Evolutionary conservation across 352 stramenopile species (phyloP).

Genomic region (Lagenidium sp.): DNA sequence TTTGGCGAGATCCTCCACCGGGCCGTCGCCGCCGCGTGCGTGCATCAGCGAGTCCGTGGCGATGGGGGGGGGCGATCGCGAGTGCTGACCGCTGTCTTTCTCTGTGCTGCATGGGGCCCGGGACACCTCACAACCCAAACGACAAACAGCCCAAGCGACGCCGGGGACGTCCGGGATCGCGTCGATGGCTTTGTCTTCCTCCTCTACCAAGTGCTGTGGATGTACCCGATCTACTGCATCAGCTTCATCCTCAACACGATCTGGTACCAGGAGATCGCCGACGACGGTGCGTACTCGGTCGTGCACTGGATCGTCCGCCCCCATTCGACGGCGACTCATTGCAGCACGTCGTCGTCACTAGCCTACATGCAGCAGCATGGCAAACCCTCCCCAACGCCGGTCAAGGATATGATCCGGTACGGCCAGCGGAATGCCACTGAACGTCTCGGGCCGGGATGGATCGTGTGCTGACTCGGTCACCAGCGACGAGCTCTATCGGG

Average conservation of each 20-base stretch:
- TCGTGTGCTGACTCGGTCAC: neutral
- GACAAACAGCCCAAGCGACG: conserved; percentile 36
- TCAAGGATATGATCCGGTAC: conserved; percentile 84
- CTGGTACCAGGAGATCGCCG: conserved; percentile 88
- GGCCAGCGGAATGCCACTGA: no score
- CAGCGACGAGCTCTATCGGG: conserved; percentile 79
- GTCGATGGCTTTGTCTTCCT: conserved; percentile 82
- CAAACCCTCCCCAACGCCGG: conserved; percentile 61
- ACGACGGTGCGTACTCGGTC: conserved; percentile 81
- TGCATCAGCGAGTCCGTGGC: neutral
- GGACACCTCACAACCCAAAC: no score
- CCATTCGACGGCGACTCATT: no score
- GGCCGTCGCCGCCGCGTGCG: conserved; percentile 53
- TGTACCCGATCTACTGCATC: conserved; percentile 89
- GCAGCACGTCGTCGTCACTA: no score
- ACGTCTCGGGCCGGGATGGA: no score
- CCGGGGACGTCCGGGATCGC: conserved; percentile 64
- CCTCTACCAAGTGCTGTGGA: conserved; percentile 85
- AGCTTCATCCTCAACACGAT: conserved; percentile 90
- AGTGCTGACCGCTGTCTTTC: no score
- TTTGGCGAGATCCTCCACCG: conserved; percentile 76
- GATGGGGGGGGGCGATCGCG: no score
- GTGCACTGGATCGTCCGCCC: no score
- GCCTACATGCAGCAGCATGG: conserved; percentile 76
- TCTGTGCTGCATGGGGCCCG: no score